These are phyloP conservation scores for Brassica cretica DNA, from an alignment of 345 rosid genomes.

Conservation along the genomic window DNA sequence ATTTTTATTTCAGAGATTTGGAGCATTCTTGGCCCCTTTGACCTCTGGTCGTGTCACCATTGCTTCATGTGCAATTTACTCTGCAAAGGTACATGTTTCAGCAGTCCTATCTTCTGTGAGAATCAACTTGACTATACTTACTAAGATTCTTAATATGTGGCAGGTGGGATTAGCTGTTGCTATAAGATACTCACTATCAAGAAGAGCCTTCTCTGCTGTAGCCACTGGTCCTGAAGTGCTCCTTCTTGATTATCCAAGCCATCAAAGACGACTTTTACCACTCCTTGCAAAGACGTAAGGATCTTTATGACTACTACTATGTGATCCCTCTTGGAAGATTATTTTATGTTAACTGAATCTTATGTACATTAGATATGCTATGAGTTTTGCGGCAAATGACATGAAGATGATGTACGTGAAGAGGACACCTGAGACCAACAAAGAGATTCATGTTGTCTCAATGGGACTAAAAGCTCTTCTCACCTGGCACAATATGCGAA, in stretches of 20 bases:
- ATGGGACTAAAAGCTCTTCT: conserved; percentile 75
- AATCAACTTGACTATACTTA: conserved; percentile 1
- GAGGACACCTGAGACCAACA: conserved; percentile 76
- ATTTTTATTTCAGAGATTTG: conserved; percentile 71
- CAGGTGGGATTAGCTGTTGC: conserved; percentile 81
- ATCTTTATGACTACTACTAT: neutral
- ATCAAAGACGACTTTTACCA: conserved; percentile 88
- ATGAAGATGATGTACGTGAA: conserved; percentile 73
- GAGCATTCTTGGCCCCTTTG: conserved; percentile 92
- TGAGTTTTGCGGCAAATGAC: conserved; percentile 73
- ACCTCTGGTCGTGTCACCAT: conserved; percentile 85
- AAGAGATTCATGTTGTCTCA: conserved; percentile 74
- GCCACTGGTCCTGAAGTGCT: conserved; percentile 80
- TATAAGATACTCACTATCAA: conserved; percentile 73
- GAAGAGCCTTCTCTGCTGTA: conserved; percentile 72
- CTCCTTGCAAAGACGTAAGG: conserved; percentile 90
- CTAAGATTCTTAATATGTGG: conserved; percentile 29
- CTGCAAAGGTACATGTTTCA: conserved; percentile 58
- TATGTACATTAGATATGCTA: conserved; percentile 63
- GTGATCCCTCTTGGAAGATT: neutral
- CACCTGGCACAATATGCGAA: conserved; percentile 93
- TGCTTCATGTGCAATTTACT: conserved; percentile 60
- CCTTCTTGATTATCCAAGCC: conserved; percentile 92
- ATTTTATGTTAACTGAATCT: conserved; percentile 3
- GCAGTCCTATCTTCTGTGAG: neutral